phyloP scores from a whole-genome alignment of 257 asterid species.

The Avicennia marina region DNA sequence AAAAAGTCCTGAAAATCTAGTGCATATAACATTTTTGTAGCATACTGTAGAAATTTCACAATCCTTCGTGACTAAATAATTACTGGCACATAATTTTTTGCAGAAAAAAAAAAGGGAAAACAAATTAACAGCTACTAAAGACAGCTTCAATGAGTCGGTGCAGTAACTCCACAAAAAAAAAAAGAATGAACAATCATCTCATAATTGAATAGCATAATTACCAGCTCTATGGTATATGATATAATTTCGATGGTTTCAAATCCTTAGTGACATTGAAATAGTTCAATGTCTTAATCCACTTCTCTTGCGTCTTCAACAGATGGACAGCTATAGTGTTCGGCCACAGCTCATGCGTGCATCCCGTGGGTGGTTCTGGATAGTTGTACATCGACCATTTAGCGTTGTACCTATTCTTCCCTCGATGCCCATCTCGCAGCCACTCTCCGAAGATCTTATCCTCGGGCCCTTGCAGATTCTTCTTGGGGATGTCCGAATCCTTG shows the following conservation, averaged over 20 bases:
- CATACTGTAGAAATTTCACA: no score
- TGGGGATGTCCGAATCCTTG: slow-evolving; percentile 64
- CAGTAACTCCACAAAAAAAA: background rate
- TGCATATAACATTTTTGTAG: no score
- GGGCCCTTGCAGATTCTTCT: slow-evolving; percentile 56
- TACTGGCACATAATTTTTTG: no score
- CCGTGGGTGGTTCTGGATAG: slow-evolving; percentile 70
- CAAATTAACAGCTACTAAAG: no score
- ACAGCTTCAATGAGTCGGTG: background rate
- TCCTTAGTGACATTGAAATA: slow-evolving; percentile 68
- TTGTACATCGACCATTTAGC: slow-evolving; percentile 96
- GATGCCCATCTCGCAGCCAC: slow-evolving; percentile 72
- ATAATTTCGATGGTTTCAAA: slow-evolving; percentile 74
- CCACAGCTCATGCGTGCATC: slow-evolving; percentile 84
- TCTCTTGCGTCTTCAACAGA: slow-evolving; percentile 74
- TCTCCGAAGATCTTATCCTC: slow-evolving; percentile 77
- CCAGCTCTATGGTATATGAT: slow-evolving; percentile 60
- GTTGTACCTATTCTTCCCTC: slow-evolving; percentile 67
- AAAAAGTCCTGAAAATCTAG: no score
- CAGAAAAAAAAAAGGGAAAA: no score
- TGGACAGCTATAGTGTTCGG: slow-evolving; percentile 86
- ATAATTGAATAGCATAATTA: background rate
- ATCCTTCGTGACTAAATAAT: no score
- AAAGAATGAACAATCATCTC: background rate
- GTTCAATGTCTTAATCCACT: slow-evolving; percentile 76